These are phyloP conservation scores for Eucalyptus sp. DNA, from an alignment of 345 rosid genomes.

Conservation along the genomic window DNA sequence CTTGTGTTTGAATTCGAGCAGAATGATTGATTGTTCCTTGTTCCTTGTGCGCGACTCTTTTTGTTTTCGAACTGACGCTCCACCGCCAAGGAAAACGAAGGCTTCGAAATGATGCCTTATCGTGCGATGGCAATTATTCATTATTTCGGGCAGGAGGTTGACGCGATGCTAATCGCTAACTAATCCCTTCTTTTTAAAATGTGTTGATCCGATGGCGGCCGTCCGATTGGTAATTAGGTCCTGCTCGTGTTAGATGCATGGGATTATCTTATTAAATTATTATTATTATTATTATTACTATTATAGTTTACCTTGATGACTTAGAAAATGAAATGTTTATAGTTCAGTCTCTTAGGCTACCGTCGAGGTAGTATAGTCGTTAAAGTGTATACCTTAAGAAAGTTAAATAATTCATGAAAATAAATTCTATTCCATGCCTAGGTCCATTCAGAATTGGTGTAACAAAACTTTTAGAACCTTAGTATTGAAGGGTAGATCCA, in stretches of 20 bases:
- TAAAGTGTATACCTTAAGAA: fast-evolving
- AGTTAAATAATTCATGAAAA: background rate
- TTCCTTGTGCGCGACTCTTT: background rate
- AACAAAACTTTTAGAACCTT: background rate
- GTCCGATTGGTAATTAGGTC: background rate
- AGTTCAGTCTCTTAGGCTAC: background rate
- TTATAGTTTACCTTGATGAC: background rate
- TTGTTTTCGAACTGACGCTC: constrained; percentile 24
- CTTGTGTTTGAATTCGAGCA: background rate
- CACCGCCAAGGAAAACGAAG: constrained; percentile 14
- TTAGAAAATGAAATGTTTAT: background rate
- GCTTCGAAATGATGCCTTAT: constrained; percentile 15
- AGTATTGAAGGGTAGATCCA: background rate
- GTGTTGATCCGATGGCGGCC: background rate
- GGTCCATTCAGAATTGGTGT: no score
- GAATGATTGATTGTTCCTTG: background rate
- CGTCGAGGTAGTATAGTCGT: background rate
- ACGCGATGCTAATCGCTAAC: background rate
- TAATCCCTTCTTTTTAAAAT: background rate
- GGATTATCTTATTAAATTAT: background rate
- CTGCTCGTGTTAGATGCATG: background rate
- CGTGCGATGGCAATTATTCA: background rate
- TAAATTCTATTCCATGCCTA: background rate
- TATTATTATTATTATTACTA: background rate
- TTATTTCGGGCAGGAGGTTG: background rate